phyloP scores from a whole-genome alignment of 2,329 filamentous ascomycete genomes.

The Pochonia chlamydosporia region DNA sequence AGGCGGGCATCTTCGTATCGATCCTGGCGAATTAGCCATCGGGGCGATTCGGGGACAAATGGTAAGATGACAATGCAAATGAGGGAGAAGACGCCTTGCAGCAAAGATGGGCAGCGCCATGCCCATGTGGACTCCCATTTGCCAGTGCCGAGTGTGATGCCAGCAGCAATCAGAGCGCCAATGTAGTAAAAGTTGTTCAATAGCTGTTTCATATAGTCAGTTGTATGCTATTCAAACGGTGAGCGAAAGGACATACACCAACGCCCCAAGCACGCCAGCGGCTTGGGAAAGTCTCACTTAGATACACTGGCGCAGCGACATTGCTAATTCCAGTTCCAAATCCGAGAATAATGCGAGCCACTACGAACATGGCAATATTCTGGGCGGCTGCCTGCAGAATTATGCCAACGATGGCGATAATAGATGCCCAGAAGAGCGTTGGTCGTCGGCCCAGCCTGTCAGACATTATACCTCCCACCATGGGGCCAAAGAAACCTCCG shows the following conservation, averaged over 20 bases:
- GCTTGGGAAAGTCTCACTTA: constrained; percentile 42
- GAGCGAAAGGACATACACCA: constrained; percentile 5
- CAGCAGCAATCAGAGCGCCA: constrained; percentile 39
- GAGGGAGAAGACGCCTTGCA: constrained; percentile 25
- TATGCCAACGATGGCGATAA: constrained; percentile 37
- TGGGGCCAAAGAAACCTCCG: constrained; percentile 38
- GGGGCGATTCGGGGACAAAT: constrained; percentile 36
- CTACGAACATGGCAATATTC: constrained; percentile 44
- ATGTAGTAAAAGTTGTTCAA: constrained; percentile 26
- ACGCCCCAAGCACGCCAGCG: constrained; percentile 14
- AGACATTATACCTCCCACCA: constrained; percentile 35
- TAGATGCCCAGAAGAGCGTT: constrained; percentile 20
- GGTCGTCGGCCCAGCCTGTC: constrained; percentile 20
- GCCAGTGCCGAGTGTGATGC: constrained; percentile 33
- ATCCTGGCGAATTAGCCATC: constrained; percentile 38
- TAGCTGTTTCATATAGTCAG: constrained; percentile 7
- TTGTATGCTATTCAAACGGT: neutral
- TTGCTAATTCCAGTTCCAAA: constrained; percentile 37
- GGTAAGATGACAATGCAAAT: constrained; percentile 22
- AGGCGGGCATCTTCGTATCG: constrained; percentile 33
- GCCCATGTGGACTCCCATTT: constrained; percentile 27
- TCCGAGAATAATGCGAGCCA: constrained; percentile 40
- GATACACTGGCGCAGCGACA: constrained; percentile 38
- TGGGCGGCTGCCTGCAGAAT: constrained; percentile 42
- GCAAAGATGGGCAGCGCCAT: constrained; percentile 27